Base-by-base conservation (phyloP, 495 filamentous ascomycete species). In the Aspergillus bridgeri region DNA sequence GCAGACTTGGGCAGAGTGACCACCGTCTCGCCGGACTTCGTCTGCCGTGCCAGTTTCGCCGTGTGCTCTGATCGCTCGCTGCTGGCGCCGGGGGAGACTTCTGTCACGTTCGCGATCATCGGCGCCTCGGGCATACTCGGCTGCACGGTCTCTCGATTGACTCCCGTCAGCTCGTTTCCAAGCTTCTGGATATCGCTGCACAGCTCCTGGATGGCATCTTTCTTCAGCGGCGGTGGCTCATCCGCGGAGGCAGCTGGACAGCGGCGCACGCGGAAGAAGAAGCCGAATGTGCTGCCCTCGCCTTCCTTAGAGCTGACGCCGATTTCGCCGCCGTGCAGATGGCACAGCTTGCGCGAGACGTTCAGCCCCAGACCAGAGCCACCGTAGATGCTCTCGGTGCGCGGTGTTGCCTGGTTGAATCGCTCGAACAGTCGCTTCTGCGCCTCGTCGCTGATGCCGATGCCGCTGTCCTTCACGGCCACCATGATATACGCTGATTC, bases 301-400 rank as follows among this genome's bases (percentile, higher is more conserved):
- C 86, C 89, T 52, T 86, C 76, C 61, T 84, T 79, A 3, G 88
- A 90, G 18, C 82, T 78, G 1, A 94, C 89, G 2, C 89, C 90
- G 55, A 95, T 92, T 57, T 91, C 88, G 6, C 91, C 91, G 20
- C 90, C 90, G 73, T 92, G 89, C 13, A 94, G 67, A 61, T 93
- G 89, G 19, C 87, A 89, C 7, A 96, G 74, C 53, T 86, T 83
- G 42, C 88, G 77, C 25, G 86, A 90, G 54, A 95, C 92, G 72
- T 92, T 95, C 5, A 96, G 76, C 0, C 91, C 91, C 3, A 96
- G 79, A 0, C 91, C 91, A 5, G 85, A 91, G 3, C 91, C 91
- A 19, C 90, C 91, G 59, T 94, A 95, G 42, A 88, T 82, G 1
- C 89, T 82, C 56, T 93, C 89, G 0, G 90, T 93, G 43, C 86